Percentiles rank a stretch among this genome's conserved stretches.
Conservation (phyloP, 1,284 basidiomycete genomes). For the Amylostereum areolatum region DNA sequence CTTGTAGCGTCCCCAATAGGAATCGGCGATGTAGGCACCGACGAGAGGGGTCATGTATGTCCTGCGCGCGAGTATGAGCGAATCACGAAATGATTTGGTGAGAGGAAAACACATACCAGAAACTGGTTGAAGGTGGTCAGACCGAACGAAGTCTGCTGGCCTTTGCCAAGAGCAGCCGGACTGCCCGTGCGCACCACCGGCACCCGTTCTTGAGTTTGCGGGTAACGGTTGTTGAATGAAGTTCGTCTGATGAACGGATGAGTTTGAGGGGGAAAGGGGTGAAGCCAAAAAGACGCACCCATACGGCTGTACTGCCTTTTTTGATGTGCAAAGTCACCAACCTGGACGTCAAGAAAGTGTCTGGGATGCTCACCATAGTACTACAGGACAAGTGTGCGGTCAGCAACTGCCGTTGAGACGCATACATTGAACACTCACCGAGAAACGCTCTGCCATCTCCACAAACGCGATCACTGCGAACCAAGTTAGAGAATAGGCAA, state of each 20-base stretch:
- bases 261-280: not conserved
- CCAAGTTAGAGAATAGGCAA: not conserved
- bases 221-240: slow-evolving; percentile 72
- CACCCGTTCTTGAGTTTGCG: slow-evolving; percentile 60
- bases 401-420: slow-evolving; percentile 1
- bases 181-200: slow-evolving; percentile 45
- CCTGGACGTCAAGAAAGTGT: too few relatives aligned
- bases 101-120: slow-evolving; percentile 37
- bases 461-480: slow-evolving; percentile 59
- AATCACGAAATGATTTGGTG: not conserved
- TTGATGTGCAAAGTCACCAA: too few relatives aligned
- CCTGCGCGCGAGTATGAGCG: slow-evolving; percentile 22
- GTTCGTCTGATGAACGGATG: slow-evolving; percentile 43
- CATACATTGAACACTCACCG: slow-evolving; percentile 31
- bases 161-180: slow-evolving; percentile 69
- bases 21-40: slow-evolving; percentile 75
- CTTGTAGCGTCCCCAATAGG: slow-evolving; percentile 70
- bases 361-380: slow-evolving; percentile 23
- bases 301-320: slow-evolving; percentile 53
- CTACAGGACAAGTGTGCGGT: slow-evolving; percentile 17
- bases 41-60: slow-evolving; percentile 53
- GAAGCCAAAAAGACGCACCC: slow-evolving; percentile 36
- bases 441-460: slow-evolving; percentile 75
- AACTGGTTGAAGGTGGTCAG: slow-evolving; percentile 60
- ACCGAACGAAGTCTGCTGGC: slow-evolving; percentile 65